These are phyloP conservation scores for Ogataea hybrid DNA, from an alignment of 1,139 yeast genomes.

Conservation along the genomic window DNA sequence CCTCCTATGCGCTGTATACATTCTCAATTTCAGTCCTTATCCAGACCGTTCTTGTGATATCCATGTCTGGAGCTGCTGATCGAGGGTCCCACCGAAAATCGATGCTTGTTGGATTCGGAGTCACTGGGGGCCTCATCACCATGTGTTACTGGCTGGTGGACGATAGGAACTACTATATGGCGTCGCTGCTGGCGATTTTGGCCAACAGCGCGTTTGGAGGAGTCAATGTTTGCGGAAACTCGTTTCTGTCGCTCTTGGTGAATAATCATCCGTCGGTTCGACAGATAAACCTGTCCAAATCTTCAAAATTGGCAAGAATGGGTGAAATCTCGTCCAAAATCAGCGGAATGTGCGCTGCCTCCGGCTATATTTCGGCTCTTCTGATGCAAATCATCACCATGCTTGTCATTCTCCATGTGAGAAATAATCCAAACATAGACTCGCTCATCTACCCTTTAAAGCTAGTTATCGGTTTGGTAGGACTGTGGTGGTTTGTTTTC, in stretches of 20 bases:
- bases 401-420: too few relatives aligned
- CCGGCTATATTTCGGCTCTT: too few relatives aligned
- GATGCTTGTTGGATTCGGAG: slow-evolving; percentile 52
- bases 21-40: slow-evolving; percentile 61
- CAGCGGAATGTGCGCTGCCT: slow-evolving; percentile 68
- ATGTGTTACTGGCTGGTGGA: slow-evolving; percentile 42
- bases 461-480: too few relatives aligned
- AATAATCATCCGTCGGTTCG: slow-evolving; percentile 34
- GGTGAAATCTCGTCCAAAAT: slow-evolving; percentile 43
- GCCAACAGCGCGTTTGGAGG: slow-evolving; percentile 72
- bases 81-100: slow-evolving; percentile 52
- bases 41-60: slow-evolving; percentile 62
- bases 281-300: slow-evolving; percentile 14
- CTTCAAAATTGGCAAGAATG: slow-evolving; percentile 8
- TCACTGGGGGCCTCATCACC: slow-evolving; percentile 53
- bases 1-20: slow-evolving; percentile 67
- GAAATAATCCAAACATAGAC: too few relatives aligned
- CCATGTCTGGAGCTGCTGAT: slow-evolving; percentile 67
- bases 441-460: too few relatives aligned
- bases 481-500: too few relatives aligned
- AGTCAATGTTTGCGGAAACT: slow-evolving; percentile 73
- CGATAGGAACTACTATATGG: slow-evolving; percentile 47
- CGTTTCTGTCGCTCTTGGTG: slow-evolving; percentile 58
- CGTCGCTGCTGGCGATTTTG: slow-evolving; percentile 54
- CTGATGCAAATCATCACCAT: too few relatives aligned